Conservation (phyloP, 202 grass and related monocot genomes). For the Digitaria exilis region DNA sequence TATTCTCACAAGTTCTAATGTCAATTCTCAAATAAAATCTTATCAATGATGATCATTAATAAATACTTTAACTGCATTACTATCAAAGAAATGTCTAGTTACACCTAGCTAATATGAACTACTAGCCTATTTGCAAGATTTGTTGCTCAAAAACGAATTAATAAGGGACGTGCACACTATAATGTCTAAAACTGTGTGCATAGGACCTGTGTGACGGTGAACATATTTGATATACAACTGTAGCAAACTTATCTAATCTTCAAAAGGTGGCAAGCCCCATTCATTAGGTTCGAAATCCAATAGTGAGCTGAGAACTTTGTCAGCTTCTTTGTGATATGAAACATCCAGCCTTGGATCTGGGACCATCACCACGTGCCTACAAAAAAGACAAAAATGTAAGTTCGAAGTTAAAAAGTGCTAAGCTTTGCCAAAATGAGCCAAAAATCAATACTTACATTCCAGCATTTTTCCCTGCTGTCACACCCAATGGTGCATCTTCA, state of each 20-base stretch:
- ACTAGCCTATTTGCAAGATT: too few relatives aligned
- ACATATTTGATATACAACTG: not conserved
- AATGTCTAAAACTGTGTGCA: too few relatives aligned
- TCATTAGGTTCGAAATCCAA: slow-evolving; percentile 65
- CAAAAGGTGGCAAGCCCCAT: slow-evolving; percentile 81
- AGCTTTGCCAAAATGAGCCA: too few relatives aligned
- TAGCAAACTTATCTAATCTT: slow-evolving; percentile 30
- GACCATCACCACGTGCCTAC: slow-evolving; percentile 81
- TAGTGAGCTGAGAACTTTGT: slow-evolving; percentile 78
- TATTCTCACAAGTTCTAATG: too few relatives aligned
- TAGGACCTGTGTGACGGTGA: too few relatives aligned
- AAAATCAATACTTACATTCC: slow-evolving; percentile 69
- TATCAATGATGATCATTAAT: too few relatives aligned
- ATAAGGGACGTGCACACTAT: too few relatives aligned
- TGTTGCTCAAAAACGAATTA: too few relatives aligned
- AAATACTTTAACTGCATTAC: too few relatives aligned
- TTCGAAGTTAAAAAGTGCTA: not conserved
- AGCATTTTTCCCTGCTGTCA: slow-evolving; percentile 83
- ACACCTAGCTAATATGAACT: too few relatives aligned
- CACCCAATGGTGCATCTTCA: slow-evolving; percentile 89
- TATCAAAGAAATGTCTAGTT: too few relatives aligned
- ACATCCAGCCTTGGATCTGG: slow-evolving; percentile 75
- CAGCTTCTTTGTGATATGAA: slow-evolving; percentile 76
- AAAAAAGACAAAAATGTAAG: slow-evolving; percentile 4
- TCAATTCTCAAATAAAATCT: too few relatives aligned